Percentiles rank a stretch among this genome's conserved stretches.
phyloP scores from a whole-genome alignment of 371 early-diverging fungal genomes.

The Capillidium rhysosporum region DNA sequence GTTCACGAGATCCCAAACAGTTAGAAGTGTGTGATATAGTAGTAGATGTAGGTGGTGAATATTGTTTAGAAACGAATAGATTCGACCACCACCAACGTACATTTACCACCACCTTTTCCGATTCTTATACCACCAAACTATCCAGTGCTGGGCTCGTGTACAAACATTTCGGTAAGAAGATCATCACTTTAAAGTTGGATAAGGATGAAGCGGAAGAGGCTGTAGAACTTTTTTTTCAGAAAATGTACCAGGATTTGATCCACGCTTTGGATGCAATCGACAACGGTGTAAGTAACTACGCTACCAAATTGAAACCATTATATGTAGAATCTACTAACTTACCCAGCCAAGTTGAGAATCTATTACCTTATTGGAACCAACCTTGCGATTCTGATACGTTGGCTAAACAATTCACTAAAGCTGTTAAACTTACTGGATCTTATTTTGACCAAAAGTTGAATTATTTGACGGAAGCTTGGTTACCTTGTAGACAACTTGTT shows the following conservation, averaged over 20 bases:
- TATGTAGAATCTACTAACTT: constrained; percentile 72
- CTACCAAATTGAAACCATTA: constrained; percentile 44
- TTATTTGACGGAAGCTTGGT: constrained; percentile 54
- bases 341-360: constrained; percentile 48
- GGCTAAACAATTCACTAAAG: constrained; percentile 49
- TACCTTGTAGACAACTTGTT: constrained; percentile 76
- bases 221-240: constrained; percentile 44
- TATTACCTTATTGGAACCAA: constrained; percentile 90
- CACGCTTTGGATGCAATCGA: constrained; percentile 71
- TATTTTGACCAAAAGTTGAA: constrained; percentile 45
- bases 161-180: constrained; percentile 76
- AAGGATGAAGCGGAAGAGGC: constrained; percentile 25
- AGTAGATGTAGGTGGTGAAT: constrained; percentile 95
- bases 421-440: constrained; percentile 51
- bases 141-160: constrained; percentile 83
- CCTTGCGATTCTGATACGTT: constrained; percentile 27
- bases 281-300: constrained; percentile 80
- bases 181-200: constrained; percentile 37
- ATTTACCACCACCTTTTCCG: constrained; percentile 74
- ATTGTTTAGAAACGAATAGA: constrained; percentile 51
- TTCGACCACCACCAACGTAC: constrained; percentile 98
- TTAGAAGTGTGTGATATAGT: constrained; percentile 73
- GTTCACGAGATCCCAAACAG: constrained; percentile 71
- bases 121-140: constrained; percentile 58
- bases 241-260: constrained; percentile 65